phyloP scores from a whole-genome alignment of 768 basidiomycete species.

The Coprinopsis marcescibilis region DNA sequence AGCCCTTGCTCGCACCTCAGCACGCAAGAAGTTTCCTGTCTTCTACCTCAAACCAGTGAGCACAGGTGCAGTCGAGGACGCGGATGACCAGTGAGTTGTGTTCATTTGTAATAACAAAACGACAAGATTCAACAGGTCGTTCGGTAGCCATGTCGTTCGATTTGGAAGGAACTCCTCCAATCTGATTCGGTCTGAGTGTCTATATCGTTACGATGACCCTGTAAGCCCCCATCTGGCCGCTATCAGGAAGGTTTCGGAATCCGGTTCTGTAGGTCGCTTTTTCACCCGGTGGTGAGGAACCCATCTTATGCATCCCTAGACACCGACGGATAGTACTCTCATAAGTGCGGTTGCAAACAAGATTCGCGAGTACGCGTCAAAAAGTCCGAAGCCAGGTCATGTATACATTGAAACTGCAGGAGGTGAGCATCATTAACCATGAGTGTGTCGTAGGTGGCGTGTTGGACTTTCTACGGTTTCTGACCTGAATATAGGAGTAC shows the following conservation, averaged over 20 bases:
- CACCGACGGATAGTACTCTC: conserved; percentile 64
- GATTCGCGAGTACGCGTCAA: conserved; percentile 48
- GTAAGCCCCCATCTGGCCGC: conserved; percentile 93
- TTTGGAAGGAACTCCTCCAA: conserved; percentile 36
- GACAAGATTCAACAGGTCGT: too few species aligned
- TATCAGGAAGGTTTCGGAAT: conserved; percentile 33
- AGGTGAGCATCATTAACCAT: conserved; percentile 47
- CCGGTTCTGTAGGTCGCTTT: conserved; percentile 23
- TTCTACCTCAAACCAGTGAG: conserved; percentile 89
- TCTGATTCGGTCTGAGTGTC: conserved; percentile 56
- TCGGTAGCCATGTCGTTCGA: conserved; percentile 62
- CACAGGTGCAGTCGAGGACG: conserved; percentile 74
- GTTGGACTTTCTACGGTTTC: neutral
- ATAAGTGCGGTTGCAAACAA: conserved; percentile 58
- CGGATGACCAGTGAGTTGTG: conserved; percentile 71
- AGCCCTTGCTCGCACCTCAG: conserved; percentile 78
- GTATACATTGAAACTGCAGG: conserved; percentile 94
- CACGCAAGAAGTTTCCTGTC: conserved; percentile 41
- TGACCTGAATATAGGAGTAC: conserved; percentile 56
- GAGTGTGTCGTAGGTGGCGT: conserved; percentile 4
- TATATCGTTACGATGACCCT: conserved; percentile 82
- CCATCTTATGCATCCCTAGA: conserved; percentile 19
- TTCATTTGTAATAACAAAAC: neutral
- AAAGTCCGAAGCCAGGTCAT: conserved; percentile 31
- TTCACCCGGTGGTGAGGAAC: conserved; percentile 12